A percentile compares a stretch with the other conserved stretches of the same genome.
phyloP scores from a whole-genome alignment of 257 asterid genomes.

The Solanum lycopersicoides region DNA sequence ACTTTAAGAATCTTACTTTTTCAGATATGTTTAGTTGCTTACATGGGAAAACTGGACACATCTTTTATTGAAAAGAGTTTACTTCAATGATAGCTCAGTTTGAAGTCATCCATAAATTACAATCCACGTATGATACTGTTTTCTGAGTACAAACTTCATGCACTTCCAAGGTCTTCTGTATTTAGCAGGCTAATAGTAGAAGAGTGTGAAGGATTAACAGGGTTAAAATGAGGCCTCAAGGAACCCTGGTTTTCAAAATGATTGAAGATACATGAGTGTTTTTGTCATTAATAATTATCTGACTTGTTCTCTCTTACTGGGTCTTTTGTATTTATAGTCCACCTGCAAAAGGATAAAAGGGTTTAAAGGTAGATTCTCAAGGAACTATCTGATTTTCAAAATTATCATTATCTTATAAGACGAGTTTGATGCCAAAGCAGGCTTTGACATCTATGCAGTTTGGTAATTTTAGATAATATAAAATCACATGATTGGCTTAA shows the following conservation, averaged over 20 bases:
- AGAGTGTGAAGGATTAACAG: neutral
- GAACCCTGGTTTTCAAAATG: neutral
- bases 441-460: neutral
- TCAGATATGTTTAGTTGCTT: neutral
- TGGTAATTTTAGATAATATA: no score
- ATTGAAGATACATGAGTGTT: neutral
- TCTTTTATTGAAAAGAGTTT: neutral
- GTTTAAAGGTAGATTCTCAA: neutral
- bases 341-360: neutral
- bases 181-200: neutral
- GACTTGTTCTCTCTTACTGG: neutral
- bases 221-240: neutral
- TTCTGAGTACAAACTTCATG: neutral
- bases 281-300: neutral
- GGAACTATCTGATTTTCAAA: neutral
- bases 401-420: neutral
- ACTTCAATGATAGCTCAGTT: neutral
- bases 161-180: neutral
- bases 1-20: neutral
- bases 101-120: neutral
- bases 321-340: neutral
- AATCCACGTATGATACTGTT: neutral
- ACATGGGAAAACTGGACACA: neutral
- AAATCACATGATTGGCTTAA: neutral
- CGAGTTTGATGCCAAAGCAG: neutral